Evolutionary conservation across 495 filamentous ascomycete species (phyloP).

Genomic region (Cudoniella acicularis): DNA sequence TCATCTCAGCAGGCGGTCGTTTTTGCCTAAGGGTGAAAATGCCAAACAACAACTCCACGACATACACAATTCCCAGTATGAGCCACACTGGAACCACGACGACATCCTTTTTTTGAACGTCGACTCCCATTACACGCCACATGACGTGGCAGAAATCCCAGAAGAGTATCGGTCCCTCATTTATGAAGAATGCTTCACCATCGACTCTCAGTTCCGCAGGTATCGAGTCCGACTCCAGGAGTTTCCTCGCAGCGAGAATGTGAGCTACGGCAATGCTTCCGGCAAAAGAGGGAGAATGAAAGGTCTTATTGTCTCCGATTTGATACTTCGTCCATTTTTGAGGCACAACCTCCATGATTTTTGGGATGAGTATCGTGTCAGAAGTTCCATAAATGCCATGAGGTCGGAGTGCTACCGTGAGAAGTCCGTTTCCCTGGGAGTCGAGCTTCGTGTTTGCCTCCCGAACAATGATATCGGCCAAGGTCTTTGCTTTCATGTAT

Average conservation of each 20-base stretch:
- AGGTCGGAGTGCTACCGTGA: background rate
- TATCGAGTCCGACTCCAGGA: background rate
- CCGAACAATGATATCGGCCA: slow-evolving; percentile 28
- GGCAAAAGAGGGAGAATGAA: background rate
- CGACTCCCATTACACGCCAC: background rate
- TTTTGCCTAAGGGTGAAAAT: background rate
- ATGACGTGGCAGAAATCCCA: background rate
- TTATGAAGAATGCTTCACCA: background rate
- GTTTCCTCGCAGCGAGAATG: background rate
- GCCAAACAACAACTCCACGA: background rate
- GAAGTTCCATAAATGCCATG: background rate
- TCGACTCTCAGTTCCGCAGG: background rate
- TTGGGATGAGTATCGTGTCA: background rate
- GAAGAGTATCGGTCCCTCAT: background rate
- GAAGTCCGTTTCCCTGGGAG: background rate
- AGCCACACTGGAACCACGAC: background rate
- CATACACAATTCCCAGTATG: background rate
- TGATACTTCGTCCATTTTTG: background rate
- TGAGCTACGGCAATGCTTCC: background rate
- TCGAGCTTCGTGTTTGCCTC: background rate
- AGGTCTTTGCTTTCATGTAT: slow-evolving; percentile 29
- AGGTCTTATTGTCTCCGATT: background rate
- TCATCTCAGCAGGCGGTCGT: background rate
- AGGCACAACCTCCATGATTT: background rate
- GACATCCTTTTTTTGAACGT: background rate